phyloP scores from a whole-genome alignment of 2,329 filamentous ascomycete genomes.

The Aspergillus intermedius region DNA sequence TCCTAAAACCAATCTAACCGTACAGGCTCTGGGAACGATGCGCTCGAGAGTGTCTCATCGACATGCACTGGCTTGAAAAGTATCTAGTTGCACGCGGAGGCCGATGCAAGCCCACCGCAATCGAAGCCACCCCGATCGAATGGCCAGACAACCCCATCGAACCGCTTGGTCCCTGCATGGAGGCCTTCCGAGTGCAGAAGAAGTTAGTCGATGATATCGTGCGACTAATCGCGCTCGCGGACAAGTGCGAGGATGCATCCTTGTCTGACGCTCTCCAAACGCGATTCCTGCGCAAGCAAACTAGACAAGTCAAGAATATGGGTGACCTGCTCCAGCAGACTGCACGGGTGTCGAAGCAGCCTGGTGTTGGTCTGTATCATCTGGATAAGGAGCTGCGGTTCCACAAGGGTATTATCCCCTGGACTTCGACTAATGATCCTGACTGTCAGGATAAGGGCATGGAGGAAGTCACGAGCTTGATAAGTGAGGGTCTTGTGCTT shows the following conservation, averaged over 20 bases:
- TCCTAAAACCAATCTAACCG: background rate
- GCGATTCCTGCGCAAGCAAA: constrained; percentile 15
- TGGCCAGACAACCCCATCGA: constrained; percentile 17
- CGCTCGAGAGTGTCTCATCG: constrained; percentile 15
- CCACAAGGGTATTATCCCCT: constrained; percentile 8
- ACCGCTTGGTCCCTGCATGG: constrained; percentile 11
- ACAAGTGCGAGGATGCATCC: constrained; percentile 8
- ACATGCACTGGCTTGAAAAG: constrained; percentile 18
- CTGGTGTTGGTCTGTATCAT: constrained; percentile 15
- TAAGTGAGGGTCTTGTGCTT: constrained; percentile 1
- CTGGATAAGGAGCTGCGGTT: constrained; percentile 14
- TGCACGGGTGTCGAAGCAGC: constrained; percentile 16
- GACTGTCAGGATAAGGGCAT: constrained; percentile 4
- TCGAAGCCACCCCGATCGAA: constrained; percentile 13
- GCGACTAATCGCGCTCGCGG: constrained; percentile 11
- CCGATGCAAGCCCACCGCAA: constrained; percentile 15
- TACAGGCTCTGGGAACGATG: constrained; percentile 15
- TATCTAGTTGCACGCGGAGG: constrained; percentile 19
- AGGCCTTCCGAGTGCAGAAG: constrained; percentile 14
- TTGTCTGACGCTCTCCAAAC: constrained; percentile 11
- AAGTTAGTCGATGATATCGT: constrained; percentile 14
- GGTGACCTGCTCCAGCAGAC: constrained; percentile 18
- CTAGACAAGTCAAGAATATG: constrained; percentile 18
- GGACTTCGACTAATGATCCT: constrained; percentile 12
- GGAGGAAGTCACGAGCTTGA: background rate